Evolutionary conservation across 2,329 filamentous ascomycete species (phyloP).

Genomic region (Emmonsiellopsis sp.): DNA sequence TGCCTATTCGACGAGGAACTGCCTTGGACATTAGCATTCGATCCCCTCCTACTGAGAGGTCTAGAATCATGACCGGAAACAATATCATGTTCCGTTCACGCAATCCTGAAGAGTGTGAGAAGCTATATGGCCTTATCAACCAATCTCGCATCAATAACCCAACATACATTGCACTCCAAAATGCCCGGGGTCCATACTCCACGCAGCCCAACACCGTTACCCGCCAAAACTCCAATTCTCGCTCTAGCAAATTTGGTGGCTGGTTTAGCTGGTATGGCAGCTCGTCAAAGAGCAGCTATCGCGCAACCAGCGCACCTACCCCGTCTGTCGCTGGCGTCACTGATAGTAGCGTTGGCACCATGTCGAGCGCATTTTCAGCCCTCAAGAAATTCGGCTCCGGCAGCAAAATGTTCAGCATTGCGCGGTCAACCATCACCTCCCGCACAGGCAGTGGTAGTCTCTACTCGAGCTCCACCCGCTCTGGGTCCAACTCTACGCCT

Average conservation of each 20-base stretch:
- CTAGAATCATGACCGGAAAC: constrained; percentile 57
- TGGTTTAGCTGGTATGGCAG: constrained; percentile 42
- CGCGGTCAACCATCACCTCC: constrained; percentile 61
- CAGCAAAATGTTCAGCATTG: constrained; percentile 71
- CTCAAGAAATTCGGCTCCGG: constrained; percentile 66
- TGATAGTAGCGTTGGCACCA: constrained; percentile 64
- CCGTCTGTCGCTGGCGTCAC: constrained; percentile 53
- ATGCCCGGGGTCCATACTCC: constrained; percentile 55
- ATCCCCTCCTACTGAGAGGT: constrained; percentile 67
- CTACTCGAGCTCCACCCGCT: constrained; percentile 48
- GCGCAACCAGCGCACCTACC: constrained; percentile 46
- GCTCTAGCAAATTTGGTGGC: constrained; percentile 27
- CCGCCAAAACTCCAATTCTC: constrained; percentile 38
- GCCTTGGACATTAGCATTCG: constrained; percentile 89
- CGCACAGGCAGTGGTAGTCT: constrained; percentile 46
- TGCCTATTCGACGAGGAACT: constrained; percentile 82
- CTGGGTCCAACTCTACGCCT: constrained; percentile 39
- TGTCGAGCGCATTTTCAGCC: constrained; percentile 68
- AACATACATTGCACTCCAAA: constrained; percentile 70
- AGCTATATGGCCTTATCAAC: constrained; percentile 79
- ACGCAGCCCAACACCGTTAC: constrained; percentile 45
- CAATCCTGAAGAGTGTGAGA: constrained; percentile 65
- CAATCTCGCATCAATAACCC: constrained; percentile 84
- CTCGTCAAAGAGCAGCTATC: constrained; percentile 43
- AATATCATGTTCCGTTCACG: constrained; percentile 88